Percentiles rank a stretch among this genome's conserved stretches.
Conservation (phyloP, 116 monocot genomes). For the Dioscorea cayenensis region DNA sequence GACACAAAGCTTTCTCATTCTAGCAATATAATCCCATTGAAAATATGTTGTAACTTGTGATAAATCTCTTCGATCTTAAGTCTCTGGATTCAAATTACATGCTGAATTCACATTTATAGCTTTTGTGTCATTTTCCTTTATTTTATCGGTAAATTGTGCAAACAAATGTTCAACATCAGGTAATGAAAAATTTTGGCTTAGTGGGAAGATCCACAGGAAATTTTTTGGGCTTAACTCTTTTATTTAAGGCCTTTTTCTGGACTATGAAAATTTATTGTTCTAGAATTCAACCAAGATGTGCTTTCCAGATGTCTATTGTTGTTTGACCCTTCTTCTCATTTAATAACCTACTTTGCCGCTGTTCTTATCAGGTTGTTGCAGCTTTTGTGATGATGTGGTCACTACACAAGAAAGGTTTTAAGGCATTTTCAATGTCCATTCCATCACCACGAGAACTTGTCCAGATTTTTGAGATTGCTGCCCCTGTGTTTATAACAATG, state of each 20-base stretch:
- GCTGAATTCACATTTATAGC: not conserved
- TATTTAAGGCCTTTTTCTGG: not conserved
- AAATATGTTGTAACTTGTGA: not conserved
- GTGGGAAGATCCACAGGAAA: not conserved
- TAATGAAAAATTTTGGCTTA: not conserved
- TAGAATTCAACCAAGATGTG: not conserved
- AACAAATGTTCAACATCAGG: not conserved
- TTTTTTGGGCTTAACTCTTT: not conserved
- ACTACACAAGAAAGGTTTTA: slow-evolving; percentile 52
- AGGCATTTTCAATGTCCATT: slow-evolving; percentile 47
- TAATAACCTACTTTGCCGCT: not conserved
- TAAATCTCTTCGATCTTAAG: not conserved
- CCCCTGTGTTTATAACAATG: slow-evolving; percentile 92
- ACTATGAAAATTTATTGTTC: not conserved
- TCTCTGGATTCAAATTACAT: not conserved
- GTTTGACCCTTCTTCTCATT: not conserved
- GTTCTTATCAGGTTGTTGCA: slow-evolving; percentile 55
- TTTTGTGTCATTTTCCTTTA: not conserved
- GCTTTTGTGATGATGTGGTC: slow-evolving; percentile 82
- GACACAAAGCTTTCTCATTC: no score
- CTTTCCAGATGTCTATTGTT: not conserved
- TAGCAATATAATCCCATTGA: no score
- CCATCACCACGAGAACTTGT: slow-evolving; percentile 67
- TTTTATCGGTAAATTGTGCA: not conserved
- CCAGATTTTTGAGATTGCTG: slow-evolving; percentile 78